Base-by-base conservation (phyloP, 2,329 filamentous ascomycete genomes). In the Coniochaeta hoffmannii region DNA sequence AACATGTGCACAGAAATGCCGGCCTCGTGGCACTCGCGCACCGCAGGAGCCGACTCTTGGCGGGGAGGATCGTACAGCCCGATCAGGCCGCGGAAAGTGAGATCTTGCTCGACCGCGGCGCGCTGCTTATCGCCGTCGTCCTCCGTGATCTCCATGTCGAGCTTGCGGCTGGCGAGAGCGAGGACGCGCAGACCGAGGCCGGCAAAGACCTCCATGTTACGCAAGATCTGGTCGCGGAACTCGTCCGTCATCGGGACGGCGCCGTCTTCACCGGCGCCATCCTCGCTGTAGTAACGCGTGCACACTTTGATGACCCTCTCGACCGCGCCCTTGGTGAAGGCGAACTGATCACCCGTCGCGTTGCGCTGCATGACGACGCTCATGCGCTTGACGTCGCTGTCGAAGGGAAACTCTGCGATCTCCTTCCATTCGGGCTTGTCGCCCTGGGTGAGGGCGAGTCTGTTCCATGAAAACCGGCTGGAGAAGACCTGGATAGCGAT, bases 401-500 rank as follows among this genome's bases (percentile, higher is more conserved):
- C 86, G 63, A 90, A 90, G 2, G 86, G 86, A 54, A 86, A 86
- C 63, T 90, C 87, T 1, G 82, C 79, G 10, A 87, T 63, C 46
- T 85, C 70, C 36, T 70, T 52, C 63, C 62, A 64, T 46, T 69
- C 22, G 68, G 65, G 24, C 67, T 62, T 10, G 73, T 38, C 32
- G 24, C 50, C 50, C 14, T 38, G 31, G 1, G 50, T 56, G 19
- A 76, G 60, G 3, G 71, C 66, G 1, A 69, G 64, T 64, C 78
- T 78, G 53, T 72, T 76, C 57, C 77, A 76, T 30, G 78, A 76
- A 61, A 89, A 89, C 17, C 87, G 82, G 72, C 85, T 83, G 50
- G 86, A 85, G 58, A 90, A 86, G 10, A 89, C 86, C 60, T 88
- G 85, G 15, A 90, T 80, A 11, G 87, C 86, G 57, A 90, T 88